Percentiles rank a stretch among this genome's conserved stretches.
phyloP scores from a whole-genome alignment of 306 rosid species.

The Cicer bijugum region DNA sequence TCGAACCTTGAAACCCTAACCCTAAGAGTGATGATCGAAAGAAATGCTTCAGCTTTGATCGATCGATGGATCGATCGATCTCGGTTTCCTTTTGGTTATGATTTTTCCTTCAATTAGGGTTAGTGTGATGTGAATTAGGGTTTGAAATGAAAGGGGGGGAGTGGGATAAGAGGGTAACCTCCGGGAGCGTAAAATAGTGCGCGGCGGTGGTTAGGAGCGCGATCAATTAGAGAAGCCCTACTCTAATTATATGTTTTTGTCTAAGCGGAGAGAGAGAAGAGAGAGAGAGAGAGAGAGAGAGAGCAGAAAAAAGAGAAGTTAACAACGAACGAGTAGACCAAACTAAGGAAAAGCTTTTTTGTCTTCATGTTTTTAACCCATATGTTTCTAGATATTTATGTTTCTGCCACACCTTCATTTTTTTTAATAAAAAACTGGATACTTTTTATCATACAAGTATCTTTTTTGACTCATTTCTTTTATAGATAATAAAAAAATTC shows the following conservation, averaged over 20 bases:
- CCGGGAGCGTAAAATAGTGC: conserved; percentile 48
- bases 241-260: conserved; percentile 21
- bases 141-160: conserved; percentile 22
- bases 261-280: conserved; percentile 34
- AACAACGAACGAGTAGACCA: conserved; percentile 41
- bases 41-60: neutral
- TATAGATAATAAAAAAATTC: too few species aligned
- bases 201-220: conserved; percentile 52
- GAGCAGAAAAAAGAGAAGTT: neutral
- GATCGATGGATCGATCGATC: conserved; percentile 37
- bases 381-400: conserved; percentile 24
- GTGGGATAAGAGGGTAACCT: conserved; percentile 40
- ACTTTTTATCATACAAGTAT: too few species aligned
- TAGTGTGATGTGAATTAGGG: conserved; percentile 50
- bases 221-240: conserved; percentile 55
- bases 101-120: conserved; percentile 22
- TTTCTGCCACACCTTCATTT: conserved; percentile 1
- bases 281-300: conserved; percentile 20
- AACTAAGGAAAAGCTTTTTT: conserved; percentile 34
- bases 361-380: conserved; percentile 43
- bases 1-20: conserved; percentile 8
- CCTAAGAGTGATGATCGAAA: conserved; percentile 11
- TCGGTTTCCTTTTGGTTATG: neutral
- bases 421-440: too few species aligned
- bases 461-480: too few species aligned